Base-by-base conservation (phyloP, 306 rosid genomes). In the Dalbergia cultrata region DNA sequence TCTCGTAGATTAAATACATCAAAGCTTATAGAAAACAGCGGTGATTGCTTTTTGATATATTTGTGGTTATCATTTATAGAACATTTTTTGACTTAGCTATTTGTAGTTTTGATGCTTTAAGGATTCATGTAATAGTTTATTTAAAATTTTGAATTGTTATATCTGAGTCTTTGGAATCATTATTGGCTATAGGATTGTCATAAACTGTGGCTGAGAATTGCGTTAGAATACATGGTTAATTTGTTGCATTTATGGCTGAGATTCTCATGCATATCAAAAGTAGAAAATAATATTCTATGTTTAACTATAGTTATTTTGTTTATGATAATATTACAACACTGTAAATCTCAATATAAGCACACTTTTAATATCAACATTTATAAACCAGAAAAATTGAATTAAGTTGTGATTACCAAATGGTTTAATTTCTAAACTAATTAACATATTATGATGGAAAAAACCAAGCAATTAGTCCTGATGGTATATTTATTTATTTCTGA, bases 1-100 rank as follows among this genome's bases (percentile, higher is more conserved):
- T 85, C 98, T 84, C 98, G 98, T 80, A 93, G 99, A 91, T 77
- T 96, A 91, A 96, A 96, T 84, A 88, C 98, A 43, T 90, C 97
- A 37, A 96, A 93, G 94, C 98, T 96, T 80, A 85, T 96, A 62
- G 99, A 96, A 85, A 96, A 93, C 73, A 88, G 97, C 81, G 98
- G 99, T 96, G 87, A 87, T 94, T 79, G 65, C 44, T 78, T 77
- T 35, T 41, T 58, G 75, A 81, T 60, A 44, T 64, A 56, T 57
- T 67, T 76, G 4, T 72, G 65, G 17, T 70, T 57, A 39, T 44
- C 58, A 47, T 35, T 72, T 43, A n/a, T 65, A 62, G 58, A 52
- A 78, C 35, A 60, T 62, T 82, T 45, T 78, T 67, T 37, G n/a
- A 18, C 78, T 21, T 66, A 52, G 22, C 64, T 56, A 18, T 33